Conservation (phyloP, 169 alveolate genomes). For the Fabrea salina region DNA sequence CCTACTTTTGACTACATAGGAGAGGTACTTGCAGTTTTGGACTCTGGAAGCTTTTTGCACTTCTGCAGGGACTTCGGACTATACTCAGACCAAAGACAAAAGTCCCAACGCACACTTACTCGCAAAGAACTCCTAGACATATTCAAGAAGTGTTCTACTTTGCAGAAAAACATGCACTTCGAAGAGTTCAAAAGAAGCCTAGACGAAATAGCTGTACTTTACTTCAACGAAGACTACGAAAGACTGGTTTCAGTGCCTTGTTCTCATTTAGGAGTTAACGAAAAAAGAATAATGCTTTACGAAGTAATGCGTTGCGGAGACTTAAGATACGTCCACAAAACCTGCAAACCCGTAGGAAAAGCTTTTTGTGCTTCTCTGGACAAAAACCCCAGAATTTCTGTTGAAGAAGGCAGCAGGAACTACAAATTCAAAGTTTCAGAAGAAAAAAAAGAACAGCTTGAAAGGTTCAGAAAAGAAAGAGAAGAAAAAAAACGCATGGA, state of each 20-base stretch:
- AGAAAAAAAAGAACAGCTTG: conserved; percentile 5
- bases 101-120: background rate
- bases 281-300: conserved; percentile 13
- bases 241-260: background rate
- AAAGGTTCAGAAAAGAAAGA: background rate
- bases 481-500: background rate
- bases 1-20: conserved; percentile 33
- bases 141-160: background rate
- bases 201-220: conserved; percentile 9
- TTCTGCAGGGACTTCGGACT: background rate
- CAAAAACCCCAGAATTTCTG: background rate
- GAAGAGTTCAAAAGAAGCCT: background rate
- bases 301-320: background rate
- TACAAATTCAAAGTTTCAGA: background rate
- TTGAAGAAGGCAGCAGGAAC: background rate
- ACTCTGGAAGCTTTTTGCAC: conserved; percentile 6
- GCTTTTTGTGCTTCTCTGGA: conserved; percentile 25
- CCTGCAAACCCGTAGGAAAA: conserved; percentile 5
- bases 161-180: conserved; percentile 5
- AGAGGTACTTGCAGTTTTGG: background rate
- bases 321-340: background rate
- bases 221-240: conserved; percentile 5
- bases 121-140: background rate
- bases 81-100: background rate
- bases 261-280: background rate